These are phyloP conservation scores for Entonaema liquescens DNA, from an alignment of 495 filamentous ascomycete species.

Conservation along the genomic window DNA sequence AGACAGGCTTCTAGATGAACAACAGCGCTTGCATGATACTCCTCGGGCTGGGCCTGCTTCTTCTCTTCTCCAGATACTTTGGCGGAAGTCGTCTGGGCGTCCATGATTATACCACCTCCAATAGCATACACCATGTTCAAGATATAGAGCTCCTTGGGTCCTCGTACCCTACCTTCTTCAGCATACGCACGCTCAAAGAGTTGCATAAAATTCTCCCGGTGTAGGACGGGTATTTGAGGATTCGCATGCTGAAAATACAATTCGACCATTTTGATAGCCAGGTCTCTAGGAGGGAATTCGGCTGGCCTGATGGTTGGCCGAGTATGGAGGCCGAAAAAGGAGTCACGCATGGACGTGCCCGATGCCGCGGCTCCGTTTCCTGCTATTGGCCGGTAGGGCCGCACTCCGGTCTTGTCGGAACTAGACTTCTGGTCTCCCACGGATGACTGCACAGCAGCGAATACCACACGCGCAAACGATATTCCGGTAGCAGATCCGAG, in stretches of 20 bases:
- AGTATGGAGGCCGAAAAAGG: constrained; percentile 92
- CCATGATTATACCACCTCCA: constrained; percentile 90
- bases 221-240: constrained; percentile 92
- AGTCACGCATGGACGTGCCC: constrained; percentile 86
- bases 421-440: constrained; percentile 72
- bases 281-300: constrained; percentile 78
- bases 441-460: constrained; percentile 90
- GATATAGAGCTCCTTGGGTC: constrained; percentile 85
- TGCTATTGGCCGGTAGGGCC: constrained; percentile 50
- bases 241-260: constrained; percentile 97
- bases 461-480: constrained; percentile 93
- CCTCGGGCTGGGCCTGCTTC: constrained; percentile 86
- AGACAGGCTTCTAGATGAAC: constrained; percentile 90
- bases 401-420: constrained; percentile 60
- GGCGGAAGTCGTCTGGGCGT: constrained; percentile 51
- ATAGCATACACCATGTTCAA: constrained; percentile 99
- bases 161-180: constrained; percentile 71
- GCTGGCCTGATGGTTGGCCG: constrained; percentile 87
- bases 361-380: constrained; percentile 49
- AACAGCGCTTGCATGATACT: constrained; percentile 95
- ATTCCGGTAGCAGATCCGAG: constrained; percentile 89
- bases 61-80: constrained; percentile 48
- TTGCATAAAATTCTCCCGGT: constrained; percentile 84
- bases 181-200: constrained; percentile 83
- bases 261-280: constrained; percentile 75